Evolutionary conservation across 2,329 filamentous ascomycete genomes (phyloP), one percentile per base, ranked within the genome.

Genomic region (Chrysoporthe deuterocubensis): DNA sequence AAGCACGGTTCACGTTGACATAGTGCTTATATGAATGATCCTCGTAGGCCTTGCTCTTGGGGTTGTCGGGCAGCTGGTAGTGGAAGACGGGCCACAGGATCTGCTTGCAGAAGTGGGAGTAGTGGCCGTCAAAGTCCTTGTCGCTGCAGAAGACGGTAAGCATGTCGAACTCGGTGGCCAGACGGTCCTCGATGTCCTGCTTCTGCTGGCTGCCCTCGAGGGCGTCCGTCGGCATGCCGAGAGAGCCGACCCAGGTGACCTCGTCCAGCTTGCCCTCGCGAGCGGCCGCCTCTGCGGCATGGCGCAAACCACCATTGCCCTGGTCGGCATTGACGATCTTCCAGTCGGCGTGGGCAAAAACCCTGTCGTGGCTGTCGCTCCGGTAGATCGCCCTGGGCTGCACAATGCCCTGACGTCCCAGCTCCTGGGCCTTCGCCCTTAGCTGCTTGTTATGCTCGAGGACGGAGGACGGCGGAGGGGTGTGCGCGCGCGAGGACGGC

Each of bases 51-150:
- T 98, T 98, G 87, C 94, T 97, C 84, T 97, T 97, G 37, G 95
- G 95, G 76, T 97, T 96, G 77, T 98, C 96, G 0, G 95, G 96
- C 69, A 98, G 97, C 79, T 97, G 94, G 78, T 98, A 98, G 80
- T 98, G 94, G 79, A 98, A 97, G 69, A 97, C 94, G 1, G 95
- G 95, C 95, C 95, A 98, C 7, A 98, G 84, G 66, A 98, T 97
- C 76, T 95, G 93, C 82, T 98, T 98, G 89, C 94, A 97, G 77
- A 96, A 98, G 79, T 97, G 94, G 14, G 91, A 89, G 76, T 98
- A 98, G 80, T 97, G 94, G 1, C 94, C 94, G 75, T 97, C 92
- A 76, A 97, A 94, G 78, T 98, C 94, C 76, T 91, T 93, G 80
- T 98, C 95, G 69, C 89, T 92, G 78, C 92, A 91, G 77, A 91